Conservation (phyloP, 805 yeast genomes). For the Lipomyces spencermartinsiae region DNA sequence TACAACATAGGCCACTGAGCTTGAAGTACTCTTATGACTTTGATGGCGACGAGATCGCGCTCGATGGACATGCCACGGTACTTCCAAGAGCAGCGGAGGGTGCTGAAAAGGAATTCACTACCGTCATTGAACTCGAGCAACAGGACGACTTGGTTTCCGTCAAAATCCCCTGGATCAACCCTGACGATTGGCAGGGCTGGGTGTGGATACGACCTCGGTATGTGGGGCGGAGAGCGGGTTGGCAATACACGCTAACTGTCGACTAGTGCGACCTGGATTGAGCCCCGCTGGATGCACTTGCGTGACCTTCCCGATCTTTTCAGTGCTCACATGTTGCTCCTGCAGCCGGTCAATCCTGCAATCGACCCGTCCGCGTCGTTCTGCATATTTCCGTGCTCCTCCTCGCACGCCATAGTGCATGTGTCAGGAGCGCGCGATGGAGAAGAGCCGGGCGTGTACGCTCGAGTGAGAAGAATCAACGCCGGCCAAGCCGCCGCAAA, state of each 20-base stretch:
- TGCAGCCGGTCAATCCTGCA: conserved; percentile 7
- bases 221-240: neutral
- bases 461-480: conserved; percentile 6
- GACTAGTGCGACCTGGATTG: conserved; percentile 12
- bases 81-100: neutral
- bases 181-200: neutral
- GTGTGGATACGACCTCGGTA: neutral
- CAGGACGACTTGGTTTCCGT: neutral
- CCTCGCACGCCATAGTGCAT: conserved; percentile 7
- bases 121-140: neutral
- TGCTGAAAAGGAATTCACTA: neutral
- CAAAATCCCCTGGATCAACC: neutral
- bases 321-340: conserved; percentile 7
- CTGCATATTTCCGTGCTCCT: conserved; percentile 8
- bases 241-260: neutral
- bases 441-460: neutral
- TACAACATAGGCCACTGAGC: neutral
- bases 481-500: neutral
- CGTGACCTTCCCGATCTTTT: conserved; percentile 1
- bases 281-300: conserved; percentile 5
- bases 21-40: neutral
- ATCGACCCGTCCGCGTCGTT: conserved; percentile 8
- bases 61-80: neutral
- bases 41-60: neutral
- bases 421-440: conserved; percentile 11